Evolutionary conservation across 768 basidiomycete species (phyloP).

Genomic region (Lentinula edodes): DNA sequence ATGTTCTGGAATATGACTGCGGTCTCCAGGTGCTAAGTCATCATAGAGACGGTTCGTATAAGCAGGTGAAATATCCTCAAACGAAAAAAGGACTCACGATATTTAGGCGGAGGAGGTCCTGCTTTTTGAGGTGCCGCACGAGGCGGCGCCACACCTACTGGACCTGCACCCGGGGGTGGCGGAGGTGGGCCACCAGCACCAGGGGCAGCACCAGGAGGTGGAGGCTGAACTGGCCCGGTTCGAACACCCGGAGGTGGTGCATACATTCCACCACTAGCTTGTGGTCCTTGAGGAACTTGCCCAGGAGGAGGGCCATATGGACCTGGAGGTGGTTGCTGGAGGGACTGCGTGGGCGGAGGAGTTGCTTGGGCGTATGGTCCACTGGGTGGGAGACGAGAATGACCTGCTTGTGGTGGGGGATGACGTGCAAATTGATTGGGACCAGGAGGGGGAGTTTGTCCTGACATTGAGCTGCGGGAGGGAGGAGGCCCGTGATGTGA

Average conservation of each 20-base stretch:
- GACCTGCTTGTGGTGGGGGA: constrained; percentile 26
- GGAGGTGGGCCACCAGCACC: constrained; percentile 26
- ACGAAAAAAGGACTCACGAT: constrained; percentile 30
- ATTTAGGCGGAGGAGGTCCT: constrained; percentile 34
- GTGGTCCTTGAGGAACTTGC: background rate
- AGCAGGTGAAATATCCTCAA: background rate
- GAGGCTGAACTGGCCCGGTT: constrained; percentile 10
- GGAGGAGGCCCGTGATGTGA: constrained; percentile 47
- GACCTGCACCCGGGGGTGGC: background rate
- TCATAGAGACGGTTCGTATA: background rate
- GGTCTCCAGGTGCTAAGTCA: constrained; percentile 74
- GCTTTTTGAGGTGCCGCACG: constrained; percentile 17
- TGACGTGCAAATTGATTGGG: constrained; percentile 29
- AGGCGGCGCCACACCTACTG: constrained; percentile 13
- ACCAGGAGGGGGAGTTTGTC: constrained; percentile 36
- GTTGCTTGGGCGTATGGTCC: constrained; percentile 32
- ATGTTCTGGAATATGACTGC: constrained; percentile 82
- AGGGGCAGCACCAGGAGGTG: constrained; percentile 24
- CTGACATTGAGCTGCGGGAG: constrained; percentile 30
- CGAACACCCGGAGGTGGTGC: constrained; percentile 28
- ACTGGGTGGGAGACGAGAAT: constrained; percentile 20
- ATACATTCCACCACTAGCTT: constrained; percentile 25
- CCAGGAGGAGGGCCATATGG: constrained; percentile 29
- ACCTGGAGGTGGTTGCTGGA: constrained; percentile 18
- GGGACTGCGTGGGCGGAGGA: constrained; percentile 31